Conservation (phyloP, 176 grass and related monocot species). For the Ensete glaucum region DNA sequence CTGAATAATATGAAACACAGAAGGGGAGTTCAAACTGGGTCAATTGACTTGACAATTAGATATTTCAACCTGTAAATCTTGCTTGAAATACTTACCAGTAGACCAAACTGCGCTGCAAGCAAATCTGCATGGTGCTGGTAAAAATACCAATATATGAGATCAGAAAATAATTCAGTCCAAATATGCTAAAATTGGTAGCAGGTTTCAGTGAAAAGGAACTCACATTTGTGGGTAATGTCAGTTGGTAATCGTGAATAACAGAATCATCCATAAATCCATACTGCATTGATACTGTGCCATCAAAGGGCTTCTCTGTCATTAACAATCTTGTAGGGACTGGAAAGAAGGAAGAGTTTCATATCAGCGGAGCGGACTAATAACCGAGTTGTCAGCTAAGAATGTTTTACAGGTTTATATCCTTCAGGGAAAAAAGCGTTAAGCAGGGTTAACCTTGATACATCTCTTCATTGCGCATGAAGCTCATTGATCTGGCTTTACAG, state of each 20-base stretch:
- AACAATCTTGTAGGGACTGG: constrained; percentile 27
- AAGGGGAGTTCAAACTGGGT: constrained; percentile 13
- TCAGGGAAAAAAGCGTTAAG: not conserved
- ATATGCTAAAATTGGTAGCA: not conserved
- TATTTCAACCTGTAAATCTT: constrained; percentile 16
- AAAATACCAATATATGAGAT: constrained; percentile 26
- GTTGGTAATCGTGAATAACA: constrained; percentile 39
- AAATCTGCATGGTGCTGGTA: constrained; percentile 66
- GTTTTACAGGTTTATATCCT: not conserved
- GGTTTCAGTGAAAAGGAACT: constrained; percentile 4
- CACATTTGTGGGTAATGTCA: constrained; percentile 76
- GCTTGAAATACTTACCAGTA: constrained; percentile 37
- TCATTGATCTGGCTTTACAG: constrained; percentile 57
- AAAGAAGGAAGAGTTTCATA: constrained; percentile 1
- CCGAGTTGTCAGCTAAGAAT: not conserved
- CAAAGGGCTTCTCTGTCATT: constrained; percentile 52
- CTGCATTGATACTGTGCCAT: constrained; percentile 82
- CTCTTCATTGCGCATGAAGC: constrained; percentile 32
- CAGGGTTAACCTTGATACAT: constrained; percentile 49
- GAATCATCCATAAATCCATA: constrained; percentile 56
- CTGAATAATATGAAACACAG: constrained; percentile 22
- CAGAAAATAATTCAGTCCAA: constrained; percentile 4
- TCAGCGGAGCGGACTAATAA: not conserved
- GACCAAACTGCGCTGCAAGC: constrained; percentile 54
- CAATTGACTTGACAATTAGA: constrained; percentile 12